These are phyloP conservation scores for Whalleya microplaca DNA, from an alignment of 2,329 filamentous ascomycete genomes.

Conservation along the genomic window DNA sequence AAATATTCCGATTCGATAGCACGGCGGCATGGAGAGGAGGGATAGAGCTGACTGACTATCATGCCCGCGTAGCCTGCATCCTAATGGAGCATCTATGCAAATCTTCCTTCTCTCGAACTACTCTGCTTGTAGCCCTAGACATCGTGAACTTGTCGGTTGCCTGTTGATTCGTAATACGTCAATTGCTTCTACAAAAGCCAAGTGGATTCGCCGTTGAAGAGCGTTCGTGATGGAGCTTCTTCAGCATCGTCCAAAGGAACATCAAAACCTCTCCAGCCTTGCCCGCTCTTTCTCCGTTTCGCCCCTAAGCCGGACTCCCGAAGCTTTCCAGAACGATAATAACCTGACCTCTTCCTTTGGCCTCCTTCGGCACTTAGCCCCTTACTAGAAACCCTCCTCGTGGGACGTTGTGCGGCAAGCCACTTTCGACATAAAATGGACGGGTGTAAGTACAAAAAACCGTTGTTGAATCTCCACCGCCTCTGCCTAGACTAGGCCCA, in stretches of 20 bases:
- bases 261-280: conserved; percentile 29
- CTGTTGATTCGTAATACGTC: conserved; percentile 21
- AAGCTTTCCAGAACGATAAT: conserved; percentile 7
- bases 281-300: conserved; percentile 19
- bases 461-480: conserved; percentile 3
- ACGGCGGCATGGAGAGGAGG: conserved; percentile 14
- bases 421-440: conserved; percentile 34
- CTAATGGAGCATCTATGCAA: conserved; percentile 25
- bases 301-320: conserved; percentile 10
- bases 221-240: conserved; percentile 28
- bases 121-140: conserved; percentile 20
- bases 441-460: conserved; percentile 38
- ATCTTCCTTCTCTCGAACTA: conserved; percentile 18
- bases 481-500: conserved; percentile 6
- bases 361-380: conserved; percentile 5
- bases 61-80: conserved; percentile 23
- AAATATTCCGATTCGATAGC: conserved; percentile 38
- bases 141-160: conserved; percentile 25
- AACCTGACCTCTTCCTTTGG: conserved; percentile 1
- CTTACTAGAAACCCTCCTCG: conserved; percentile 2
- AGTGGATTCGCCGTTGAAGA: conserved; percentile 29
- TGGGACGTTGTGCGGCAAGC: conserved; percentile 10
- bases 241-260: conserved; percentile 24
- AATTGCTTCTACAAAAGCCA: conserved; percentile 35
- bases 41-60: conserved; percentile 25